Conservation (phyloP, 805 yeast genomes). For the Saccharomyces paradoxus region DNA sequence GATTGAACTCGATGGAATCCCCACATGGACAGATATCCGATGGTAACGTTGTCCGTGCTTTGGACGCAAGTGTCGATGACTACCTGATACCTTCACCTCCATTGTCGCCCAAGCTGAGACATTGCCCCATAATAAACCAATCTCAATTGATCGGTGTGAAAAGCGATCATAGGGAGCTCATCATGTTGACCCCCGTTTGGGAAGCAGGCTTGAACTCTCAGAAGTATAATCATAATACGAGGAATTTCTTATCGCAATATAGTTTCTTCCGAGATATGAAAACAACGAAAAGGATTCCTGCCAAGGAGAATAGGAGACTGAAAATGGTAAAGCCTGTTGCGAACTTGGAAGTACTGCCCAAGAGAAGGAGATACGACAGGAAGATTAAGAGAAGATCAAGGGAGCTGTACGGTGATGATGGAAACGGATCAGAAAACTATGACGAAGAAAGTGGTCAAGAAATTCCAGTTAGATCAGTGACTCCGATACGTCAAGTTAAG, state of each 20-base stretch:
- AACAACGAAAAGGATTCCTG: slow-evolving; percentile 1
- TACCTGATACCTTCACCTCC: slow-evolving; percentile 29
- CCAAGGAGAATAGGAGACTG: neutral
- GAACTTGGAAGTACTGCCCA: neutral
- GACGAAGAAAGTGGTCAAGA: neutral
- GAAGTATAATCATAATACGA: slow-evolving; percentile 12
- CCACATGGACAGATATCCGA: neutral
- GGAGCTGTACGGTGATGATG: neutral
- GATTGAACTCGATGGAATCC: neutral
- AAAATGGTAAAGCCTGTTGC: neutral
- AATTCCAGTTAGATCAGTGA: slow-evolving; percentile 10
- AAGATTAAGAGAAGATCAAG: neutral
- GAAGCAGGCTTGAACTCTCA: slow-evolving; percentile 8
- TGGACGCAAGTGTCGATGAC: slow-evolving; percentile 11
- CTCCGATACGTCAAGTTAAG: slow-evolving; percentile 19
- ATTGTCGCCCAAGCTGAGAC: slow-evolving; percentile 20
- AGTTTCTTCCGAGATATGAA: slow-evolving; percentile 17
- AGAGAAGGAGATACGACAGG: neutral
- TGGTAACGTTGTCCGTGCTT: neutral
- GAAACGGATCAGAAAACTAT: neutral
- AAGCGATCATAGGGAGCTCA: slow-evolving; percentile 5
- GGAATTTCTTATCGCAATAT: slow-evolving; percentile 21
- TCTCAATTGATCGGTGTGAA: slow-evolving; percentile 3
- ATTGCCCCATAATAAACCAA: neutral
- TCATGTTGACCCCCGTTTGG: slow-evolving; percentile 20